These are phyloP conservation scores for Trametes elegans DNA, from an alignment of 768 basidiomycete species.

Conservation along the genomic window DNA sequence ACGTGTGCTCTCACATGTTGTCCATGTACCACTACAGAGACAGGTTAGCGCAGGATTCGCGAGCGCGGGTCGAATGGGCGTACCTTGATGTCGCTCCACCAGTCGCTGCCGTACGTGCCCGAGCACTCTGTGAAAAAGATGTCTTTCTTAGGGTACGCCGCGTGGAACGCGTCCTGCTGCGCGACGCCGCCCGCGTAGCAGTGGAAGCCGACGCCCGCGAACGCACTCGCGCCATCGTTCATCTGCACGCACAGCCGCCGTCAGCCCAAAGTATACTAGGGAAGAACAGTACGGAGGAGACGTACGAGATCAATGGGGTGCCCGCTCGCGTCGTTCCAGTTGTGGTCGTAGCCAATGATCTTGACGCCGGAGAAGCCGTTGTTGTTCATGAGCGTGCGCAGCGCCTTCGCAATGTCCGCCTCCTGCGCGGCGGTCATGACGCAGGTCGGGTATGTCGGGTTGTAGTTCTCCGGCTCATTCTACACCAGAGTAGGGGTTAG, in stretches of 20 bases:
- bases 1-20: slow-evolving; percentile 46
- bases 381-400: slow-evolving; percentile 59
- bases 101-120: slow-evolving; percentile 64
- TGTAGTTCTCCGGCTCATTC: slow-evolving; percentile 53
- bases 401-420: slow-evolving; percentile 52
- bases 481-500: slow-evolving; percentile 28
- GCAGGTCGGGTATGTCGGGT: slow-evolving; percentile 69
- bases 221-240: slow-evolving; percentile 52
- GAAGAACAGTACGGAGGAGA: not conserved
- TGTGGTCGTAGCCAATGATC: slow-evolving; percentile 71
- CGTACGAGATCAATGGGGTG: slow-evolving; percentile 60
- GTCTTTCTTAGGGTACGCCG: slow-evolving; percentile 56
- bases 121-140: slow-evolving; percentile 61
- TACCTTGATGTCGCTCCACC: slow-evolving; percentile 82
- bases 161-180: slow-evolving; percentile 56
- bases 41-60: not conserved
- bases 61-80: not conserved
- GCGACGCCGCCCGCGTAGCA: slow-evolving; percentile 60
- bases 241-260: slow-evolving; percentile 35
- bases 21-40: slow-evolving; percentile 61
- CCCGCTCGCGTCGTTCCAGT: slow-evolving; percentile 64
- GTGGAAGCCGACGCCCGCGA: slow-evolving; percentile 69
- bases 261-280: not conserved
- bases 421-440: slow-evolving; percentile 52
- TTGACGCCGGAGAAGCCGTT: slow-evolving; percentile 59